These are phyloP conservation scores for Starmerella floris DNA, from an alignment of 805 yeast genomes.

Conservation along the genomic window DNA sequence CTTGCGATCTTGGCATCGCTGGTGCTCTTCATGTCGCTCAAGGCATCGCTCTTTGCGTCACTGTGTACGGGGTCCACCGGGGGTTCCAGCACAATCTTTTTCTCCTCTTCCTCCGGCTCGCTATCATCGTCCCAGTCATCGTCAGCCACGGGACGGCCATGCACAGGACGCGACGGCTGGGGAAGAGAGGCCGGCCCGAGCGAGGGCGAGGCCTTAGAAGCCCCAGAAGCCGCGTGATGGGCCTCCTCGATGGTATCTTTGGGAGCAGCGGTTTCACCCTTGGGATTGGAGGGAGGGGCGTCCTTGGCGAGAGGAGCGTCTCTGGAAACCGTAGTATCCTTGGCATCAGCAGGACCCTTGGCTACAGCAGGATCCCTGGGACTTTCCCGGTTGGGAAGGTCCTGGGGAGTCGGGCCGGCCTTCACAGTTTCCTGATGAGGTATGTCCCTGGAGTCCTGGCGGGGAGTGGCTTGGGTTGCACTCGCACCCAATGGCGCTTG, in stretches of 20 bases:
- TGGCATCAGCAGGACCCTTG: background rate
- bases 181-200: slow-evolving; percentile 4
- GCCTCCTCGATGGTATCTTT: background rate
- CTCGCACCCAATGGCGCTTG: background rate
- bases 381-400: no score
- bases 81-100: slow-evolving; percentile 13
- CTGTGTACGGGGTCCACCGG: slow-evolving; percentile 11
- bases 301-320: background rate
- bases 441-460: no score
- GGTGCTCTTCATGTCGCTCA: background rate
- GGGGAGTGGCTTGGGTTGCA: background rate
- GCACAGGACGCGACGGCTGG: slow-evolving; percentile 4
- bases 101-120: slow-evolving; percentile 19
- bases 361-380: no score
- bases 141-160: slow-evolving; percentile 4
- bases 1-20: background rate
- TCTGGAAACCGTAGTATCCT: background rate
- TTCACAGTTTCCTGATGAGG: no score
- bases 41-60: background rate
- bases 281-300: background rate
- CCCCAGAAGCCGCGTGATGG: background rate
- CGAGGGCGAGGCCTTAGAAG: slow-evolving; percentile 1
- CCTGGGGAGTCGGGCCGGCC: background rate
- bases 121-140: slow-evolving; percentile 21
- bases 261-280: background rate